These are phyloP conservation scores for Nevesoporus exiguus DNA, from an alignment of 768 basidiomycete genomes.

Conservation along the genomic window DNA sequence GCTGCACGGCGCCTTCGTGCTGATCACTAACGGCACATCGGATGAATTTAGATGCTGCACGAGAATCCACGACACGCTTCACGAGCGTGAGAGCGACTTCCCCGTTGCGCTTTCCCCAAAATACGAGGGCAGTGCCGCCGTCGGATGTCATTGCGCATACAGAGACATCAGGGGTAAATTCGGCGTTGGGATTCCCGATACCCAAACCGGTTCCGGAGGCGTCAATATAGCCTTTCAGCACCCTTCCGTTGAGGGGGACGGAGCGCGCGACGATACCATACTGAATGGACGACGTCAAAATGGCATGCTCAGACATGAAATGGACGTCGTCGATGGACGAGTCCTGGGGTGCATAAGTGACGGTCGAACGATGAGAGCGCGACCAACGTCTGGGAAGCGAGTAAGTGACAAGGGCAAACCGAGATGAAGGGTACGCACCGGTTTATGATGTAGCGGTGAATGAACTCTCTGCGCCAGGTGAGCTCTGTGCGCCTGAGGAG, in stretches of 20 bases:
- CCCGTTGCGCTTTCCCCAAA: conserved; percentile 74
- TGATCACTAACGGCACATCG: conserved; percentile 53
- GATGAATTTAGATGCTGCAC: conserved; percentile 43
- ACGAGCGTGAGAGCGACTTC: conserved; percentile 61
- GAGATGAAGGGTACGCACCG: conserved; percentile 39
- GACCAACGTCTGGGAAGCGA: conserved; percentile 60
- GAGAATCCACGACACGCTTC: conserved; percentile 54
- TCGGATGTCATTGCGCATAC: conserved; percentile 55
- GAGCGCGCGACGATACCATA: conserved; percentile 76
- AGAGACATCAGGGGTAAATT: conserved; percentile 67
- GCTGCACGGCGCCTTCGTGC: conserved; percentile 58
- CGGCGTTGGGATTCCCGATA: conserved; percentile 70
- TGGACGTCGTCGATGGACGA: conserved; percentile 56
- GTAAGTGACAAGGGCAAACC: background rate
- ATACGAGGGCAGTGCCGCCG: conserved; percentile 60
- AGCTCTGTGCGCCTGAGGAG: conserved; percentile 54
- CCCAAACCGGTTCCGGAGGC: conserved; percentile 57
- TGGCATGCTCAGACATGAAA: conserved; percentile 51
- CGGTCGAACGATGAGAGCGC: conserved; percentile 53
- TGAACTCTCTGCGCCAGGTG: conserved; percentile 71
- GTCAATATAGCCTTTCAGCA: conserved; percentile 68
- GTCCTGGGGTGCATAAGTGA: conserved; percentile 63
- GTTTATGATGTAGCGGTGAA: conserved; percentile 50
- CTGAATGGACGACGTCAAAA: conserved; percentile 60
- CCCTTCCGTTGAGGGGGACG: conserved; percentile 62